Base-by-base conservation (phyloP, 2,329 filamentous ascomycete species). In the Sporothrix pseudoabietina region DNA sequence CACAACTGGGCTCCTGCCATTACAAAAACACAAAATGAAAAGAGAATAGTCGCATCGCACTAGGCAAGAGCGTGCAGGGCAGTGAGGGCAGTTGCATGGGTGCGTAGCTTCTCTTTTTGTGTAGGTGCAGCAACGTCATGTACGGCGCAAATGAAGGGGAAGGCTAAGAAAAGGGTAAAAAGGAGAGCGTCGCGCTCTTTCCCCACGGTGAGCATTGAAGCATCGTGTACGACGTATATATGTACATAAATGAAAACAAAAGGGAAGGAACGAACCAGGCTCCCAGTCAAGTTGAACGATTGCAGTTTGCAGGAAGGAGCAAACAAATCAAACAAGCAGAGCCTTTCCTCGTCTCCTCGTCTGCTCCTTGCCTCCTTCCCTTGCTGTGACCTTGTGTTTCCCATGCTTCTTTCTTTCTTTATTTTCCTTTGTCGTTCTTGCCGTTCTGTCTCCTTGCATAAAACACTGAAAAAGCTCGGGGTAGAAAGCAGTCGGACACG, bases 41-140 rank as follows among this genome's bases (percentile, higher is more conserved):
- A 32, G 26, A 52, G 44, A 52, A 35, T 6, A 39, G 59, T 65
- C 35, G 35, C 19, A 41, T 44, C 41, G 22, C 63, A 66, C 55
- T 49, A 71, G 69, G 55, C 35, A 71, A 63, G 69, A 61, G 55
- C 41, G n/a, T 47, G 69, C 26, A 49, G 22, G 22, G 22, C 22
- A 55, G 32, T 22, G 16, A 49, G 32, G 22, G 30, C 32, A 39
- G 35, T n/a, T 30, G 39, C 55, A 57, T 41, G 55, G 19, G 6
- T 26, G 26, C 19, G 49, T 30, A 14, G 57, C 39, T 71, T 63
- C 69, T 65, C 57, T 32, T 71, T 71, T 71, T 30, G 57, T 65
- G 55, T 30, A 65, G 26, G 41, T 71, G 55, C 55, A 63, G 69
- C 69, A 71, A 44, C 69, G 52, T 57, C 69, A 59, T 59, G 39